Conservation (phyloP, 805 yeast species). For the Yamadazyma endophytica region DNA sequence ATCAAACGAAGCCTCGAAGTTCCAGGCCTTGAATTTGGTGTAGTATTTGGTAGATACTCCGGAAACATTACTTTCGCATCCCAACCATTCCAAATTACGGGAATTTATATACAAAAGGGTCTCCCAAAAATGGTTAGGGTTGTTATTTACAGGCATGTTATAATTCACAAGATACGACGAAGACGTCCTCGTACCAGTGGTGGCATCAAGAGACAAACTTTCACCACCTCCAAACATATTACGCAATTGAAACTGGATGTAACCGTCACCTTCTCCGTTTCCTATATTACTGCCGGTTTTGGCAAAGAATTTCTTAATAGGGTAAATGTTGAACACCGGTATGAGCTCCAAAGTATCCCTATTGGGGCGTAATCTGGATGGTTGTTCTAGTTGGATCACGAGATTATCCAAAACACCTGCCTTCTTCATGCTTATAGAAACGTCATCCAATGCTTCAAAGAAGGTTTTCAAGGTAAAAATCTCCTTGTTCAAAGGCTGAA, state of each 20-base stretch:
- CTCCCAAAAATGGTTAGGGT: slow-evolving; percentile 37
- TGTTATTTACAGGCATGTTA: slow-evolving; percentile 42
- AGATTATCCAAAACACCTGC: slow-evolving; percentile 14
- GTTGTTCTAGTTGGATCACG: slow-evolving; percentile 6
- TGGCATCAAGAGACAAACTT: slow-evolving; percentile 46
- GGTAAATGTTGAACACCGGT: slow-evolving; percentile 39
- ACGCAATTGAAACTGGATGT: slow-evolving; percentile 62
- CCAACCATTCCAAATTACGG: slow-evolving; percentile 45
- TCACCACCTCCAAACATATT: slow-evolving; percentile 60
- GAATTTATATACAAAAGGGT: slow-evolving; percentile 39
- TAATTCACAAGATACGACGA: slow-evolving; percentile 48
- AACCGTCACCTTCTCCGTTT: slow-evolving; percentile 96
- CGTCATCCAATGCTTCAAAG: slow-evolving; percentile 38
- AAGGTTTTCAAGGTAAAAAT: slow-evolving; percentile 37
- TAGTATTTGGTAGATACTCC: slow-evolving; percentile 41
- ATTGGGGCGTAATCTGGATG: slow-evolving; percentile 2
- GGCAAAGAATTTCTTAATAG: slow-evolving; percentile 70
- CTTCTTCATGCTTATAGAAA: slow-evolving; percentile 40
- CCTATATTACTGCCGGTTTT: slow-evolving; percentile 95
- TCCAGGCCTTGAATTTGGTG: slow-evolving; percentile 25
- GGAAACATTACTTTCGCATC: slow-evolving; percentile 39
- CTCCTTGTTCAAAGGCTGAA: slow-evolving; percentile 40
- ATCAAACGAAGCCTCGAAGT: slow-evolving; percentile 50
- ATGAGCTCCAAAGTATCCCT: slow-evolving; percentile 22
- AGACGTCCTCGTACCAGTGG: slow-evolving; percentile 46